A percentile compares a stretch with the other conserved stretches of the same genome.
Evolutionary conservation across 805 yeast genomes (phyloP).

Genomic region (Metschnikowia bowlesiae): DNA sequence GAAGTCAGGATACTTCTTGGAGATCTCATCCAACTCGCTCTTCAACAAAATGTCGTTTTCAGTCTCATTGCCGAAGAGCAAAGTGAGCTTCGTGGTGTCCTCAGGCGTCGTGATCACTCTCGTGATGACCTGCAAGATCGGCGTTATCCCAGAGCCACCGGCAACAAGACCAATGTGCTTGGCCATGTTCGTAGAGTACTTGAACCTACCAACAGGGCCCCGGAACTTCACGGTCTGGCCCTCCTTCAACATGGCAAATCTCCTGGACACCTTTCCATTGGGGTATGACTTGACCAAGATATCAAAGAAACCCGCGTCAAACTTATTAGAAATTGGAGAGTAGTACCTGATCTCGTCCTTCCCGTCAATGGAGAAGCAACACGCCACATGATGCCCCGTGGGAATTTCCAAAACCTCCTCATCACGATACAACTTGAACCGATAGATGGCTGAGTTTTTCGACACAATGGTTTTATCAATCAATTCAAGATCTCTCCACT

Average conservation of each 20-base stretch:
- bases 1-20: constrained; percentile 58
- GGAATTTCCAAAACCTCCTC: constrained; percentile 63
- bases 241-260: constrained; percentile 57
- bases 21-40: constrained; percentile 68
- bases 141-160: constrained; percentile 89
- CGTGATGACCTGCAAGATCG: constrained; percentile 76
- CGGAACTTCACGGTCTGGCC: constrained; percentile 67
- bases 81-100: constrained; percentile 55
- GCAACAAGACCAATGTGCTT: constrained; percentile 66
- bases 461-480: constrained; percentile 71
- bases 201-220: constrained; percentile 77
- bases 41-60: constrained; percentile 71
- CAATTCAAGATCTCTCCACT: constrained; percentile 64
- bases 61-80: constrained; percentile 71
- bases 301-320: constrained; percentile 71
- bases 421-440: constrained; percentile 61
- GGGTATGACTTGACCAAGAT: constrained; percentile 71
- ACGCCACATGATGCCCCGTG: constrained; percentile 72
- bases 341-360: constrained; percentile 61
- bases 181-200: constrained; percentile 54
- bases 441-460: constrained; percentile 66
- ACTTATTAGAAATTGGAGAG: constrained; percentile 69
- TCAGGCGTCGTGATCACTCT: constrained; percentile 65
- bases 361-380: constrained; percentile 45
- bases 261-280: constrained; percentile 64